Base-by-base conservation (phyloP, 1,284 basidiomycete genomes). In the Rhodotorula sp. region DNA sequence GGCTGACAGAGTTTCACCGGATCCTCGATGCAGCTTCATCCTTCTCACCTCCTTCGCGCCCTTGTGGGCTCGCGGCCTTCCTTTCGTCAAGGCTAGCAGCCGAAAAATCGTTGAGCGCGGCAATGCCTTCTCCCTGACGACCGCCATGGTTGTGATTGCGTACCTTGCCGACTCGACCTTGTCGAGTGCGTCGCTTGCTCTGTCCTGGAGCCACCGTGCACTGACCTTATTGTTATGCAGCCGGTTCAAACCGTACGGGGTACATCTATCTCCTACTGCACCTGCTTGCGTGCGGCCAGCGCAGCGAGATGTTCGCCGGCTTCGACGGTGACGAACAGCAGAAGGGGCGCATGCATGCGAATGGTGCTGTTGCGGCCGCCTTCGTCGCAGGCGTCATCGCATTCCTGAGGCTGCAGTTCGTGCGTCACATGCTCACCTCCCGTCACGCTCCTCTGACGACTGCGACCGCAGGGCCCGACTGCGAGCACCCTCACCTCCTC, bases 91-190 rank as follows among this genome's bases (percentile, higher is more conserved):
- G 9, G 48, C 66, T 1, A 65, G 66, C 48, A 68, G 70, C n/a
- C 69, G 70, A 4, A 72, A 66, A 54, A 70, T 70, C 3, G 61
- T 66, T 46, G 74, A 73, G 7, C 68, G 67, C 44, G 67, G 57
- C 52, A 74, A 76, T 50, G 70, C 77, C 9, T 68, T 76, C n/a
- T 71, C 76, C 50, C 70, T 77, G 57, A 74, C 77, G n/a, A 44
- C 68, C 21, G 73, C 65, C 4, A 70, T 76, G 55, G 49, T 77
- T 42, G 60, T 55, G 21, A 45, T 56, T 0, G 59, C 66, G 17
- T 77, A 72, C 65, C 34, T 76, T 17, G 64, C 67, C 45, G 77
- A 77, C 42, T 66, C 64, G 8, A 63, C 67, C 41, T 45, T 77
- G 9, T 59, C 68, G 21, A 42, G 77, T 77, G n/a, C 62, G 76